A percentile compares a stretch with the other conserved stretches of the same genome.
These are phyloP conservation scores for Penicillium paxilli DNA, from an alignment of 495 filamentous ascomycete genomes.

Conservation along the genomic window DNA sequence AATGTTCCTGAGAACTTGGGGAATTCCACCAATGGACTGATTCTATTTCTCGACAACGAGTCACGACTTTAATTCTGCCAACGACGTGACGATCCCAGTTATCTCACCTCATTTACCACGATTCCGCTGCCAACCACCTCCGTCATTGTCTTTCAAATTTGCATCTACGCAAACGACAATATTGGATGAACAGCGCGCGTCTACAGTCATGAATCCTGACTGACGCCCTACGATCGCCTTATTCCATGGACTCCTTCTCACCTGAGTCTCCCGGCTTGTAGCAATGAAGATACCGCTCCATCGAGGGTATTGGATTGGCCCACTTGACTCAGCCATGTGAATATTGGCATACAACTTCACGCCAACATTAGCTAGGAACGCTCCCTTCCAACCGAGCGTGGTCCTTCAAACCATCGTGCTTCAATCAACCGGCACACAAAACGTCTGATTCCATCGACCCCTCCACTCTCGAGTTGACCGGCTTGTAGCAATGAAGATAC, in stretches of 20 bases:
- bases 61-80: neutral
- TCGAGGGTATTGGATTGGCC: neutral
- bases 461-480: conserved; percentile 28
- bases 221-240: too few relatives aligned
- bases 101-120: neutral
- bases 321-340: neutral
- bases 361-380: too few relatives aligned
- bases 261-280: neutral
- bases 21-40: neutral
- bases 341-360: too few relatives aligned
- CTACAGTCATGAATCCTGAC: neutral
- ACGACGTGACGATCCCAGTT: neutral
- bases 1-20: neutral
- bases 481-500: conserved; percentile 53
- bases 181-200: too few relatives aligned
- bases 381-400: too few relatives aligned
- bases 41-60: neutral
- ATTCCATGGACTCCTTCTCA: too few relatives aligned
- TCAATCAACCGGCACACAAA: too few relatives aligned
- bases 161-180: neutral
- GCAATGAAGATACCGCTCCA: neutral
- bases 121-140: neutral
- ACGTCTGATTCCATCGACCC: conserved; percentile 34
- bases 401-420: too few relatives aligned
- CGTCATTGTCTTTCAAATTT: neutral